A percentile compares a stretch with the other conserved stretches of the same genome.
These are phyloP conservation scores for Alternaria sp. DNA, from an alignment of 2,329 filamentous ascomycete genomes.

Conservation along the genomic window DNA sequence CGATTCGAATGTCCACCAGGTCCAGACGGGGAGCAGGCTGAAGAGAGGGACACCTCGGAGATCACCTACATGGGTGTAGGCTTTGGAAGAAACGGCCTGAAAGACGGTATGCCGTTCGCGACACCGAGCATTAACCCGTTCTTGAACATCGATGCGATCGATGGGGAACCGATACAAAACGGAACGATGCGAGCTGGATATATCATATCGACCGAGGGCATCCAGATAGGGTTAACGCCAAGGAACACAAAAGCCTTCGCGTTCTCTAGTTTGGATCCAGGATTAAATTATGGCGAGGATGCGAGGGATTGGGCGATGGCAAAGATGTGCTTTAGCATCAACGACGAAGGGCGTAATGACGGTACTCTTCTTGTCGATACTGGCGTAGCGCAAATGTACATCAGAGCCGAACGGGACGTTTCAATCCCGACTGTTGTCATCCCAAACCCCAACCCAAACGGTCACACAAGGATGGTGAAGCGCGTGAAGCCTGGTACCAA, in stretches of 20 bases:
- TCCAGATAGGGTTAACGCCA: slow-evolving; percentile 42
- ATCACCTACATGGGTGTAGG: slow-evolving; percentile 52
- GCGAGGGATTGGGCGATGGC: slow-evolving; percentile 48
- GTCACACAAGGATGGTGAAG: slow-evolving; percentile 36
- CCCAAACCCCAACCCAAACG: slow-evolving; percentile 42
- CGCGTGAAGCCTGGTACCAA: slow-evolving; percentile 43
- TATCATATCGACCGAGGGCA: slow-evolving; percentile 40
- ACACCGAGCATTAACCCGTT: slow-evolving; percentile 46
- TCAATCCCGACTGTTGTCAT: slow-evolving; percentile 41
- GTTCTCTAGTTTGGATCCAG: slow-evolving; percentile 38
- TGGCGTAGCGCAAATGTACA: slow-evolving; percentile 49
- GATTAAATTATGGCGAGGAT: slow-evolving; percentile 39
- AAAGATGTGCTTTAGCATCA: slow-evolving; percentile 41
- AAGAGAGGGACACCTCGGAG: slow-evolving; percentile 33
- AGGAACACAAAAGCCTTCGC: slow-evolving; percentile 30
- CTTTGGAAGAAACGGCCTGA: slow-evolving; percentile 44
- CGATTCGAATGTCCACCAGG: slow-evolving; percentile 41
- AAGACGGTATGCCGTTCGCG: slow-evolving; percentile 41
- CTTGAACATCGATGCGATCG: slow-evolving; percentile 44
- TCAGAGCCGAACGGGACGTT: slow-evolving; percentile 38
- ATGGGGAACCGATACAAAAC: slow-evolving; percentile 24
- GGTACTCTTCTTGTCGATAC: slow-evolving; percentile 46
- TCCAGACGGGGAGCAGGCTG: slow-evolving; percentile 36
- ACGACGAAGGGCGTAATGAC: slow-evolving; percentile 30
- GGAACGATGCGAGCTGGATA: slow-evolving; percentile 36